Evolutionary conservation across 192 early-diverging fungal genomes (phyloP), one percentile per base, ranked within the genome.

Genomic region (Entomortierella chlamydospora): DNA sequence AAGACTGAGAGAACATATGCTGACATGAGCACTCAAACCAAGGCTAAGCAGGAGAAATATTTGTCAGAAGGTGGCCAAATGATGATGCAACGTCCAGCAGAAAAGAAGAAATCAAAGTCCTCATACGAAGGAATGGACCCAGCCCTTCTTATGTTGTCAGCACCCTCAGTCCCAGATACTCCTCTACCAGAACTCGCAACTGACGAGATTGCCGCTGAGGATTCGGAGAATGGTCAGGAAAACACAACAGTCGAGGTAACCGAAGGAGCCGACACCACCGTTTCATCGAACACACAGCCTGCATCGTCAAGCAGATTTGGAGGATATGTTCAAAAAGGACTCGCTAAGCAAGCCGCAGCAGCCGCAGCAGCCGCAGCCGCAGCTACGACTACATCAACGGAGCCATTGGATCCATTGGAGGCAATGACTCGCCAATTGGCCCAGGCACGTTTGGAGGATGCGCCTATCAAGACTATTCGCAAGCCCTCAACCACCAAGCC

Each of bases 1-100:
- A 79, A 79, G 63, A 57, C 66, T 9, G 68, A 79, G 29, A 56
- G 76, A 37, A 79, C n/a, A 0, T 70, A 66, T 57, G 68, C 68
- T 17, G 76, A 79, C 18, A 70, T 79, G 67, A 79, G 76, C 37
- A 79, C 76, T 1, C 76, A 79, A 43, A 79, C 76, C 25, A 79
- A 61, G 58, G 76, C 67, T 23, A 59, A 61, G 50, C 67, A 78
- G 31, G 64, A 68, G 33, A 43, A 41, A 47, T n/a, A 49, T 12
- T 54, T 45, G 23, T 47, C 72, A 0, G 62, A 58, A 2, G 66
- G 53, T 5, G 76, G 76, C n/a, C 43, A 63, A 60, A 70, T 70
- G 76, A 61, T 61, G 76, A 39, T 65, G 57, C 49, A 41, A 23
- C 61, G 51, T 33, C 66, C 58, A 29, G 39, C 39, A 10, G 47